Evolutionary conservation across 345 rosid species (phyloP).

Genomic region (Acer campestre): DNA sequence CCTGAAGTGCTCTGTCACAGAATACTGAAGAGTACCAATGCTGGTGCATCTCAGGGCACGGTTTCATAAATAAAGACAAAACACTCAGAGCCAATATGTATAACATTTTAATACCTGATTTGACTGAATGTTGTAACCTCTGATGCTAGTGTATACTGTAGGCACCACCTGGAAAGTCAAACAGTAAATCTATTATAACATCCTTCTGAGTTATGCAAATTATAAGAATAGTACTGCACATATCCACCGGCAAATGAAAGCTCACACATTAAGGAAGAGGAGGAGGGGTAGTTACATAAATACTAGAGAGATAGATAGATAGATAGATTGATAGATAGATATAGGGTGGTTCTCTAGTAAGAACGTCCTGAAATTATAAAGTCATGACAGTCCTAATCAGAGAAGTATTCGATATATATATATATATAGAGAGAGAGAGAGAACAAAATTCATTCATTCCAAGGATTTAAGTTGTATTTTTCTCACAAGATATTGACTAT

Average conservation of each 20-base stretch:
- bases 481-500: background rate
- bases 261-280: background rate
- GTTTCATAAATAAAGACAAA: conserved; percentile 17
- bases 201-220: background rate
- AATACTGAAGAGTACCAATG: conserved; percentile 51
- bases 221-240: background rate
- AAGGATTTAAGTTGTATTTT: background rate
- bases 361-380: too few species aligned
- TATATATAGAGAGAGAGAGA: background rate
- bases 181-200: background rate
- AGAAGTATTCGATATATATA: too few species aligned
- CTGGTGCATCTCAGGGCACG: conserved; percentile 7
- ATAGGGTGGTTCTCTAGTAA: too few species aligned
- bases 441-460: background rate
- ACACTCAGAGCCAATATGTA: background rate
- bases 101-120: conserved; percentile 58
- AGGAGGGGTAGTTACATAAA: background rate
- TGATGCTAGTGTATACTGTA: conserved; percentile 70
- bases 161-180: conserved; percentile 80
- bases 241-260: background rate
- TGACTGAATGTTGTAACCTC: conserved; percentile 59
- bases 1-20: conserved; percentile 87
- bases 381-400: too few species aligned
- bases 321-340: too few species aligned
- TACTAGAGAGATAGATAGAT: background rate